Base-by-base conservation (phyloP, 2,329 filamentous ascomycete genomes). In the Pseudocercospora crystallina region DNA sequence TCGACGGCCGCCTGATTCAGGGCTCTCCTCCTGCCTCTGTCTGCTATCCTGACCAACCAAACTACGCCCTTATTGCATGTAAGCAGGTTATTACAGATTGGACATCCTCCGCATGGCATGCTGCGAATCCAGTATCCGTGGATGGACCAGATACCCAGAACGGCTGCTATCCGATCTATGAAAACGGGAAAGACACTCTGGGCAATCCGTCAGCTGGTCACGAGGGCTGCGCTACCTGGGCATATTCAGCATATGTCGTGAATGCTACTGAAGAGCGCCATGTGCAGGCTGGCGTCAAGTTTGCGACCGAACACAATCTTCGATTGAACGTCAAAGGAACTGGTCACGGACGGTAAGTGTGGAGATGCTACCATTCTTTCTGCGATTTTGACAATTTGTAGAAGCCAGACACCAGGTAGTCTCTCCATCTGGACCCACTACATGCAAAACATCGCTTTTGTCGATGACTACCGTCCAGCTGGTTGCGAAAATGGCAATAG, bases 291-390 rank as follows among this genome's bases (percentile, higher is more conserved):
- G 43, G 35, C 4, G 13, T 51, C 20, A n/a, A n/a, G n/a, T 51
- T 51, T 17, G 49, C 49, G 9, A 41, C 20, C 13, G 10, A 73
- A 8, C 65, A 77, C 55, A 78, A 77, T 57, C 66, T 83, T 38
- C 75, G 80, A 2, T 60, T 83, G 0, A 68, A 81, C 2, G 54
- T 73, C 11, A 62, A 67, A 5, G 72, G 72, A 53, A 74, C 69
- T 0, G 71, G 73, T 2, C 72, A 76, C 13, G 33, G 34, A 49
- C 57, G 13, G 33, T 13, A 44, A 14, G 12, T n/a, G n/a, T n/a
- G n/a, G n/a, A n/a, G n/a, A n/a, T n/a, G n/a, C n/a, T n/a, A n/a
- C n/a, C n/a, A n/a, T n/a, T n/a, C n/a, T n/a, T n/a, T n/a, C n/a
- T n/a, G n/a, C n/a, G n/a, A n/a, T n/a, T n/a, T n/a, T n/a, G n/a